Evolutionary conservation across 2,329 filamentous ascomycete species (phyloP), one percentile per base, ranked within the genome.

Genomic region (Eutypa lata): DNA sequence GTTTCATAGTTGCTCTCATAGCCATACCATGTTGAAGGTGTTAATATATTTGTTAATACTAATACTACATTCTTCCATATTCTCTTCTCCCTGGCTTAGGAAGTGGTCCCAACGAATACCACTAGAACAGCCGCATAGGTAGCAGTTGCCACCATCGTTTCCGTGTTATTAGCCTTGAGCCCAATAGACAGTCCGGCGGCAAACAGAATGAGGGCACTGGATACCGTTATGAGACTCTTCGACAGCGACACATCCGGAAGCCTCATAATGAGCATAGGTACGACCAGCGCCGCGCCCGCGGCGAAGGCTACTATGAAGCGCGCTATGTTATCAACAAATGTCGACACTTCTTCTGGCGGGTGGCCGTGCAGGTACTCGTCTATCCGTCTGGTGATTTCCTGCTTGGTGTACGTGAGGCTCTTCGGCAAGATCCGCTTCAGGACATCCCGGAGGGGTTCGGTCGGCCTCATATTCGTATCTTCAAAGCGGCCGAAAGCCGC

Each of bases 121-220:
- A 59, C 57, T 10, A 62, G 48, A 3, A 56, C 53, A 2, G 55
- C 57, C 1, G 57, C 55, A 26, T 57, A 59, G 4, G 55, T 55
- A 1, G 60, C 60, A 1, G 61, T 61, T 38, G 42, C 24, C n/a
- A 37, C 33, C 40, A 51, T 24, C 6, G 42, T 51, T 4, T 51
- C 49, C 22, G 28, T 46, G 5, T 47, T 47, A 0, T 26, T 37
- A 11, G 40, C 49, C 42, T 19, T 14, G 3, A 28, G 14, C 14
- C 28, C 18, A 6, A 51, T 33, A 0, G 49, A 51, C 13, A 38
- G 35, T 14, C 6, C 35, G 4, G 6, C 6, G 6, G n/a, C 6
- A 14, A 38, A 38, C 35, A 38, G 35, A 4, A 38, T 4, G 6
- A 38, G 6, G 6, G 35, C 35, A 4, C 6, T 7, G 35, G 35